Conservation (phyloP, 345 rosid genomes). For the Lepidium aucheri region DNA sequence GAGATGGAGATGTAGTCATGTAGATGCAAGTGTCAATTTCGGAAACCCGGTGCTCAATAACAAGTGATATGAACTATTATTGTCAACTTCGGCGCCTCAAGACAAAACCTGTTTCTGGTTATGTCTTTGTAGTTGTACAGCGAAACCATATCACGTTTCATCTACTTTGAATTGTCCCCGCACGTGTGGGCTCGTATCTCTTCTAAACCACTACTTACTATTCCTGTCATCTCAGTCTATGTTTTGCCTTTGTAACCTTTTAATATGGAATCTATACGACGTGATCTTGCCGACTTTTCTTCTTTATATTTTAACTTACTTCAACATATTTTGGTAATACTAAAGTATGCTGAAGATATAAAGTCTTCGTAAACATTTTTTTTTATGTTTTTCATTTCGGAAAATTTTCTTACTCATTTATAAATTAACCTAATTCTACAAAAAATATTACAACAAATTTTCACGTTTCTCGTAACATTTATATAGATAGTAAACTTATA, state of each 20-base stretch:
- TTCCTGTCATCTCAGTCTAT: constrained; percentile 23
- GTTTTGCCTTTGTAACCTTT: constrained; percentile 16
- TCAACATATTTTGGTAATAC: neutral
- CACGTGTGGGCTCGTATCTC: constrained; percentile 31
- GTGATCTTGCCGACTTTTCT: constrained; percentile 4
- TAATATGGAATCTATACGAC: constrained; percentile 12
- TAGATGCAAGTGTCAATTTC: neutral
- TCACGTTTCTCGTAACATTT: no score
- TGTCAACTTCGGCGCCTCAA: constrained; percentile 3
- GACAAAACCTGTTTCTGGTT: constrained; percentile 14
- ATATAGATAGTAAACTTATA: no score
- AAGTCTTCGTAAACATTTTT: no score
- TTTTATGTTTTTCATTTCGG: no score
- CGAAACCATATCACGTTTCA: constrained; percentile 13
- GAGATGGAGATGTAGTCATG: neutral
- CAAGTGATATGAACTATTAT: neutral
- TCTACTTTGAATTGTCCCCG: constrained; percentile 18
- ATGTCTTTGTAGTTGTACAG: constrained; percentile 20
- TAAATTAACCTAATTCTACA: no score
- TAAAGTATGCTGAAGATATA: neutral
- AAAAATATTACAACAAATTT: no score
- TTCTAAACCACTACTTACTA: constrained; percentile 17
- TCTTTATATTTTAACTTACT: neutral
- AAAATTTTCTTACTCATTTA: no score
- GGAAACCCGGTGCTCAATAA: neutral